A percentile compares a stretch with the other conserved stretches of the same genome.
phyloP scores from a whole-genome alignment of 2,329 filamentous ascomycete genomes.

The Dissoconium aciculare region DNA sequence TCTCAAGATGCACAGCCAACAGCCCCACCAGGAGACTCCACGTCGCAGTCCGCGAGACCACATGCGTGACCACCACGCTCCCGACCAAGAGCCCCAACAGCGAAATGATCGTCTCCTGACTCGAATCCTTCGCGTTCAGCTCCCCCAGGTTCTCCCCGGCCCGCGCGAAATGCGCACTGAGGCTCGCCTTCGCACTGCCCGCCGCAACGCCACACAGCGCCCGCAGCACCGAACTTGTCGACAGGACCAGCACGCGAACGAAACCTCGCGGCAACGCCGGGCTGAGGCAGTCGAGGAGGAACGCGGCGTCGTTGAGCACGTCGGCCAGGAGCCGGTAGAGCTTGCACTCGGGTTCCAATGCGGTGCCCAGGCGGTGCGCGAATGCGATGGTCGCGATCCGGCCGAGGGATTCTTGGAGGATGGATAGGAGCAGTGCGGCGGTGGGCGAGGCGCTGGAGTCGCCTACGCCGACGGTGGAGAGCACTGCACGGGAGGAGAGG shows the following conservation, averaged over 20 bases:
- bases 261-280: conserved; percentile 50
- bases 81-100: conserved; percentile 77
- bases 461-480: conserved; percentile 67
- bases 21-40: conserved; percentile 59
- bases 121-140: conserved; percentile 87
- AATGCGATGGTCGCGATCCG: conserved; percentile 75
- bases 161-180: conserved; percentile 82
- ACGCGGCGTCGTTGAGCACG: conserved; percentile 72
- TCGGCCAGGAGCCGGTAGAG: conserved; percentile 76
- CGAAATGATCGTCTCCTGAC: conserved; percentile 86
- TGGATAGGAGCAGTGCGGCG: conserved; percentile 63
- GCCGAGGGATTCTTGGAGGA: conserved; percentile 68
- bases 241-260: conserved; percentile 42
- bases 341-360: conserved; percentile 83
- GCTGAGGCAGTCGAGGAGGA: conserved; percentile 72
- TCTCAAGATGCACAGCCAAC: conserved; percentile 60
- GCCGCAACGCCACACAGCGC: conserved; percentile 79
- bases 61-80: conserved; percentile 61
- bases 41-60: conserved; percentile 56
- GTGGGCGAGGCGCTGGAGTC: conserved; percentile 67
- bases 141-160: conserved; percentile 71
- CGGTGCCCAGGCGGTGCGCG: conserved; percentile 64
- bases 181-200: conserved; percentile 73
- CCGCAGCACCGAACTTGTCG: conserved; percentile 45
- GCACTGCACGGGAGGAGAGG: conserved; percentile 65